These are phyloP conservation scores for Wickerhamiella occidentalis DNA, from an alignment of 805 yeast genomes.

Conservation along the genomic window DNA sequence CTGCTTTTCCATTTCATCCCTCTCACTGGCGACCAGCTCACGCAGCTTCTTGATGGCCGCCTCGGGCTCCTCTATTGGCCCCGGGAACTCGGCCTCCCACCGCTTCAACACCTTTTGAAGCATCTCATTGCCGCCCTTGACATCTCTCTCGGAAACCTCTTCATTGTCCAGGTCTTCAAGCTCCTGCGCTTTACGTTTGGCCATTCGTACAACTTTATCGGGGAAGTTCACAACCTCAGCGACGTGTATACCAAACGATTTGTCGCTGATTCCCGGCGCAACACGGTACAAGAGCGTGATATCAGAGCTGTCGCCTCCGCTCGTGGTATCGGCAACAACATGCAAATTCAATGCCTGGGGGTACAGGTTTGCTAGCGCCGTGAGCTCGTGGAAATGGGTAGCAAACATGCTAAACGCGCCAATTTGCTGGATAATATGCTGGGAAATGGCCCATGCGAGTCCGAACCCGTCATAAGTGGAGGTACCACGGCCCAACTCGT, in stretches of 20 bases:
- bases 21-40: slow-evolving; percentile 8
- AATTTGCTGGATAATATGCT: slow-evolving; percentile 58
- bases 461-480: slow-evolving; percentile 95
- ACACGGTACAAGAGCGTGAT: slow-evolving; percentile 85
- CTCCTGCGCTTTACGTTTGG: slow-evolving; percentile 85
- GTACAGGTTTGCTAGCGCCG: slow-evolving; percentile 54
- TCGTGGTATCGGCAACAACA: slow-evolving; percentile 59
- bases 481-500: slow-evolving; percentile 93
- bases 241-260: slow-evolving; percentile 94
- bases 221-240: slow-evolving; percentile 95
- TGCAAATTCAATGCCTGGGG: slow-evolving; percentile 66
- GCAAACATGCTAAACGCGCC: slow-evolving; percentile 82
- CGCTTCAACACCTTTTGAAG: slow-evolving; percentile 34
- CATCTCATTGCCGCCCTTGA: slow-evolving; percentile 40
- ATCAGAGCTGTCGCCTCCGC: slow-evolving; percentile 30
- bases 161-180: slow-evolving; percentile 49
- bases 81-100: slow-evolving; percentile 27
- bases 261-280: slow-evolving; percentile 92
- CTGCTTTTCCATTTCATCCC: slow-evolving; percentile 15
- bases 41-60: slow-evolving; percentile 13
- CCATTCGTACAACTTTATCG: slow-evolving; percentile 79
- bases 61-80: slow-evolving; percentile 15
- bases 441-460: slow-evolving; percentile 91
- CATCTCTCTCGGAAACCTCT: slow-evolving; percentile 38
- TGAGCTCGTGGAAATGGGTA: slow-evolving; percentile 93